Conservation (phyloP, 2,329 filamentous ascomycete species). For the Hypomyces rosellus region DNA sequence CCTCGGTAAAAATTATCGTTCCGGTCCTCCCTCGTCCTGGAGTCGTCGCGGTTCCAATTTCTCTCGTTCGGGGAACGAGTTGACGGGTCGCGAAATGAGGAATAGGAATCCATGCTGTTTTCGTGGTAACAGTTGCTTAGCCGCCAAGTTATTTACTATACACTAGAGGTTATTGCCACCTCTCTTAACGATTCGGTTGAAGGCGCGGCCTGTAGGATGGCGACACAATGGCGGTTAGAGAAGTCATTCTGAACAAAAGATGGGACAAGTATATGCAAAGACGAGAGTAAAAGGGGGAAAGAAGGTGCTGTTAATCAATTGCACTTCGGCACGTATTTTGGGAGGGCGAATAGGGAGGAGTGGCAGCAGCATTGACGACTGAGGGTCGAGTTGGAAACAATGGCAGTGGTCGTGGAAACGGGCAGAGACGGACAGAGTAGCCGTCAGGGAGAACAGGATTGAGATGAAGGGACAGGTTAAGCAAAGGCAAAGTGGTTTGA, state of each 20-base stretch:
- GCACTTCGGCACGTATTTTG: background rate
- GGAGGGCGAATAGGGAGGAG: slow-evolving; percentile 20
- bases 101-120: slow-evolving; percentile 47
- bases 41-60: slow-evolving; percentile 49
- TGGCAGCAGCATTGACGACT: slow-evolving; percentile 13
- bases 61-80: slow-evolving; percentile 50
- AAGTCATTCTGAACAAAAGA: slow-evolving; percentile 36
- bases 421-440: slow-evolving; percentile 9
- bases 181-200: slow-evolving; percentile 14
- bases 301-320: background rate
- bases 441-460: slow-evolving; percentile 5
- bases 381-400: slow-evolving; percentile 7
- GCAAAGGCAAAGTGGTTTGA: slow-evolving; percentile 12
- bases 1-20: slow-evolving; percentile 59
- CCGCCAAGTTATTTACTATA: background rate
- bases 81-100: slow-evolving; percentile 44
- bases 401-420: background rate
- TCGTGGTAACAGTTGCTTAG: background rate
- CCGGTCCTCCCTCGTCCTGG: slow-evolving; percentile 45
- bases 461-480: slow-evolving; percentile 8
- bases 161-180: slow-evolving; percentile 5
- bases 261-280: slow-evolving; percentile 19
- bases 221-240: slow-evolving; percentile 52
- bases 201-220: slow-evolving; percentile 41
- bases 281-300: slow-evolving; percentile 16